Conservation (phyloP, 202 grass and related monocot genomes). For the Setaria italica region DNA sequence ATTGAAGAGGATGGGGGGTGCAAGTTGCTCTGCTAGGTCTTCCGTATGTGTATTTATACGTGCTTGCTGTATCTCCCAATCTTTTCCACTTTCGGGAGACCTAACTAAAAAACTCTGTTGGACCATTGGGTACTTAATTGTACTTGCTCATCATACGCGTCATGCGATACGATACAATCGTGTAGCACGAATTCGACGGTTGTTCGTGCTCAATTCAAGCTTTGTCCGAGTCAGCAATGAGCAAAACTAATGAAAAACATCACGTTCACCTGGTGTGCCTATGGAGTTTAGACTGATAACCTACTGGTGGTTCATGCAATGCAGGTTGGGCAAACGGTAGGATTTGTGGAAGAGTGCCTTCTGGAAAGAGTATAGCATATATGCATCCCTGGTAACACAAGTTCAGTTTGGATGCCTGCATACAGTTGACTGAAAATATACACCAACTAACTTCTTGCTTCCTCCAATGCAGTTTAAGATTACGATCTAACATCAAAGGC, state of each 20-base stretch:
- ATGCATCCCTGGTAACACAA: background rate
- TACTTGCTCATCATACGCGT: conserved; percentile 17
- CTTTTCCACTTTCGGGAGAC: background rate
- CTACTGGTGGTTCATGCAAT: background rate
- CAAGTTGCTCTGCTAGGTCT: conserved; percentile 12
- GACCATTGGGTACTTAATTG: background rate
- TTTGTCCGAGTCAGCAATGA: conserved; percentile 3
- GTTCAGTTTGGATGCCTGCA: background rate
- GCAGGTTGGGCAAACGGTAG: background rate
- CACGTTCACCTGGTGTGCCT: conserved; percentile 15
- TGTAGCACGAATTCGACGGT: background rate
- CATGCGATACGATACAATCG: conserved; percentile 14
- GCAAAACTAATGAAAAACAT: background rate
- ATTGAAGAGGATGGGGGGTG: background rate
- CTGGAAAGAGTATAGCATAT: background rate
- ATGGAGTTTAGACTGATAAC: background rate
- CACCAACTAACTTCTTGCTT: background rate
- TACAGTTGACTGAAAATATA: background rate
- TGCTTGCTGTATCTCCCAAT: background rate
- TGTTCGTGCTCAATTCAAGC: conserved; percentile 39
- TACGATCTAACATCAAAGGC: too few species aligned
- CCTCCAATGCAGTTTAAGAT: background rate
- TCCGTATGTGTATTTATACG: background rate
- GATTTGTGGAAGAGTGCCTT: background rate
- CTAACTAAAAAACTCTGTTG: background rate